Evolutionary conservation across 257 asterid genomes (phyloP).

Genomic region (Nicotiana tabacum): DNA sequence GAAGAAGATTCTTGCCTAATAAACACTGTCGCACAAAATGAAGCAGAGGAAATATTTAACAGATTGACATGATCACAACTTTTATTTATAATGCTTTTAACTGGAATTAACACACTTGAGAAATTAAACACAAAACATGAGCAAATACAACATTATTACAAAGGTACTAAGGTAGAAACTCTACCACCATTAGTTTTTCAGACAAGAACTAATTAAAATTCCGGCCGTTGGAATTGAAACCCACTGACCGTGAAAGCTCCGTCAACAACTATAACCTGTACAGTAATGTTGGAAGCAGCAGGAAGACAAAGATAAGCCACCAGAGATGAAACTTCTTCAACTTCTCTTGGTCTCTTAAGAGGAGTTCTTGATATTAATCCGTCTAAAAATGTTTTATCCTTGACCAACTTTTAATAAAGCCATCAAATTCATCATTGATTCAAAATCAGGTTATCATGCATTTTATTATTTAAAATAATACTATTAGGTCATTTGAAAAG

Average conservation of each 20-base stretch:
- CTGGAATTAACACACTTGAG: too few relatives aligned
- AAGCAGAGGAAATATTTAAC: too few relatives aligned
- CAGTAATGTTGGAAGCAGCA: conserved; percentile 75
- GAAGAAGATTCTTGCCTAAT: too few relatives aligned
- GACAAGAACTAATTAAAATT: neutral
- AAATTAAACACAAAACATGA: neutral
- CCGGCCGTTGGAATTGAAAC: conserved; percentile 26
- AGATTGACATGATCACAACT: too few relatives aligned
- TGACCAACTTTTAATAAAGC: conserved; percentile 47
- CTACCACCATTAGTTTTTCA: neutral
- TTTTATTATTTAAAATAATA: neutral
- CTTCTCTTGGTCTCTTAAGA: conserved; percentile 61
- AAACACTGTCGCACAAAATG: too few relatives aligned
- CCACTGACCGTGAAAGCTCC: conserved; percentile 78
- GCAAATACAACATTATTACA: neutral
- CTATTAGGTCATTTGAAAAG: too few relatives aligned
- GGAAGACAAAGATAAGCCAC: conserved; percentile 89
- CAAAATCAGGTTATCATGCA: neutral
- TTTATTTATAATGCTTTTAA: too few relatives aligned
- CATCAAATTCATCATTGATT: conserved; percentile 1
- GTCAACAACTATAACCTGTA: conserved; percentile 69
- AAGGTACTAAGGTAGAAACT: neutral
- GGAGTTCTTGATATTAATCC: conserved; percentile 56
- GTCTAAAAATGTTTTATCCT: conserved; percentile 47
- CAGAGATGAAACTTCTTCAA: conserved; percentile 65